A percentile compares a stretch with the other conserved stretches of the same genome.
These are phyloP conservation scores for Quercus parvula DNA, from an alignment of 306 rosid species.

Conservation along the genomic window DNA sequence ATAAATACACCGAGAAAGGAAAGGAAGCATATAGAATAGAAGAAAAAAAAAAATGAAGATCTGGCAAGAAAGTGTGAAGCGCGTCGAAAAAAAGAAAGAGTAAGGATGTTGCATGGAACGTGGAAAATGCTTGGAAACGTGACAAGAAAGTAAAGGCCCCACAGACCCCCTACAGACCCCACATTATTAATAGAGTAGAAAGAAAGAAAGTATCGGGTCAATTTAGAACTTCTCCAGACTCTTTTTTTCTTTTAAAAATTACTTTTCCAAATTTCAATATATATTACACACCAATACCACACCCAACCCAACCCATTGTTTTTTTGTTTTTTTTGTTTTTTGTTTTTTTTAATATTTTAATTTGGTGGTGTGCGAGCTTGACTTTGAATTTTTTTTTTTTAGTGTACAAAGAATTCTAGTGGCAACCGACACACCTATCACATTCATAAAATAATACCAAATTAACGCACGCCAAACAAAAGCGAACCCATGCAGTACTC, in stretches of 20 bases:
- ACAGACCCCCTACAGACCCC: too few relatives aligned
- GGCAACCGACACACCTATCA: constrained; percentile 40
- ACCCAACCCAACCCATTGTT: background rate
- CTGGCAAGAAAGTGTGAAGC: background rate
- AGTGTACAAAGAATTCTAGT: constrained; percentile 10
- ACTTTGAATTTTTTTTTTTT: constrained; percentile 32
- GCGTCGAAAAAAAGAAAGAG: background rate
- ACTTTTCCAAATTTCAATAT: too few relatives aligned
- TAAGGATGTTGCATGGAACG: constrained; percentile 37
- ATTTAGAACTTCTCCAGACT: constrained; percentile 33
- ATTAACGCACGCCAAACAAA: constrained; percentile 3
- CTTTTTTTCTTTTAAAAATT: too few relatives aligned
- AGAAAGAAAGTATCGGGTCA: constrained; percentile 46
- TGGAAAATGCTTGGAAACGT: constrained; percentile 44
- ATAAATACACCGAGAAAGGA: too few relatives aligned
- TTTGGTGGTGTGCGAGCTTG: constrained; percentile 35
- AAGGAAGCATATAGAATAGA: too few relatives aligned
- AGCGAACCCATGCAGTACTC: background rate
- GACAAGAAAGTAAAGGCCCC: background rate
- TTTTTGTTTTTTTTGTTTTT: background rate
- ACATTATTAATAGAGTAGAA: background rate
- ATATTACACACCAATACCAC: background rate
- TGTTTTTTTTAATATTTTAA: background rate
- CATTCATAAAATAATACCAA: background rate
- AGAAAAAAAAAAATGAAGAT: too few relatives aligned